Conservation (phyloP, 331 rosid species). For the Phaseolus coccineus region DNA sequence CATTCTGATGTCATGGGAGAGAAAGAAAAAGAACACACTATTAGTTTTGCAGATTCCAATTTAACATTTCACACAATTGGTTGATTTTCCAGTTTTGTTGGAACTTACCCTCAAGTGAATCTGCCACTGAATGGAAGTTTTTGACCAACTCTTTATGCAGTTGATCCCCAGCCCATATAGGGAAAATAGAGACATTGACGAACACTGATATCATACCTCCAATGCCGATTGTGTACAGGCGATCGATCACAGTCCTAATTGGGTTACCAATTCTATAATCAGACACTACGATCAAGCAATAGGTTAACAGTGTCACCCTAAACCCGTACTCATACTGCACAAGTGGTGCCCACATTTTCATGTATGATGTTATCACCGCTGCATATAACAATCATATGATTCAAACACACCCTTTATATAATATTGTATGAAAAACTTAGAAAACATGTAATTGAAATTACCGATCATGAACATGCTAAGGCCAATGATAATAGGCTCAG, state of each 20-base stretch:
- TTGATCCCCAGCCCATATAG: slow-evolving; percentile 84
- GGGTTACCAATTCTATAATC: slow-evolving; percentile 81
- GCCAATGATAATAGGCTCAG: slow-evolving; percentile 72
- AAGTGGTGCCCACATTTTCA: slow-evolving; percentile 68
- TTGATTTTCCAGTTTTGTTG: neutral
- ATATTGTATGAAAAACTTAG: neutral
- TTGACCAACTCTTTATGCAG: slow-evolving; percentile 63
- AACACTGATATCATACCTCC: slow-evolving; percentile 73
- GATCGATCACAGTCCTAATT: slow-evolving; percentile 58
- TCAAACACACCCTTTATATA: neutral
- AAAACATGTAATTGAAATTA: slow-evolving; percentile 14
- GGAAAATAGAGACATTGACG: slow-evolving; percentile 67
- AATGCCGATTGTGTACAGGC: slow-evolving; percentile 71
- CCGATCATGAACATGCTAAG: slow-evolving; percentile 71
- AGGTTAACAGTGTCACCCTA: slow-evolving; percentile 65
- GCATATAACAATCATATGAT: slow-evolving; percentile 20
- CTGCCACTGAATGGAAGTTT: slow-evolving; percentile 64
- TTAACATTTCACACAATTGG: neutral
- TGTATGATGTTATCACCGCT: slow-evolving; percentile 69
- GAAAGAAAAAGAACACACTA: neutral
- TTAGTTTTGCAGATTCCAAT: neutral
- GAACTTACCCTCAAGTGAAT: slow-evolving; percentile 68
- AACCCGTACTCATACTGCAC: slow-evolving; percentile 73
- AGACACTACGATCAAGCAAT: slow-evolving; percentile 69
- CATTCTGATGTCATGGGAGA: slow-evolving; percentile 53